phyloP scores from a whole-genome alignment of 2,329 filamentous ascomycete species.

The Didymella glomerata region DNA sequence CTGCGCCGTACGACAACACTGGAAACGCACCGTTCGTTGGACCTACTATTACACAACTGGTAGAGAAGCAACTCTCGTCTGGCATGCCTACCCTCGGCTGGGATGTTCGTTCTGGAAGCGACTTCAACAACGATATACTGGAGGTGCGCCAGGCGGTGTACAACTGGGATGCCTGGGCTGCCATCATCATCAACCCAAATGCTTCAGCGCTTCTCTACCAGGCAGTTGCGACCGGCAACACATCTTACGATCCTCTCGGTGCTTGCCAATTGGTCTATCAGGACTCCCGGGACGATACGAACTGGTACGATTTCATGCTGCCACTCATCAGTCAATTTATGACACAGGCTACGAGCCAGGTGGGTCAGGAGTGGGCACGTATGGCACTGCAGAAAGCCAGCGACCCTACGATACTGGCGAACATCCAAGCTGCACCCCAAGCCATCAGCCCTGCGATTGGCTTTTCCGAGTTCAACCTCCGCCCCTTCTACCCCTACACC shows the following conservation, averaged over 20 bases:
- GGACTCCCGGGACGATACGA: slow-evolving; percentile 65
- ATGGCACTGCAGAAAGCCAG: slow-evolving; percentile 55
- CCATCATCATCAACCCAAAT: slow-evolving; percentile 69
- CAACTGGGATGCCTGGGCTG: slow-evolving; percentile 66
- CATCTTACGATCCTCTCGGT: slow-evolving; percentile 67
- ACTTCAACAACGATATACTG: slow-evolving; percentile 65
- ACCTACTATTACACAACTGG: slow-evolving; percentile 59
- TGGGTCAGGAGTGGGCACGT: slow-evolving; percentile 58
- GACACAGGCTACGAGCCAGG: slow-evolving; percentile 56
- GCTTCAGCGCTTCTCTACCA: slow-evolving; percentile 66
- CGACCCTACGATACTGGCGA: slow-evolving; percentile 50
- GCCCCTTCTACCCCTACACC: slow-evolving; percentile 65
- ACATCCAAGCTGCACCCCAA: slow-evolving; percentile 60
- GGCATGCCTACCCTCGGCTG: slow-evolving; percentile 59
- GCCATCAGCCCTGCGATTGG: slow-evolving; percentile 65
- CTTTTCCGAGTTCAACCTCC: slow-evolving; percentile 65
- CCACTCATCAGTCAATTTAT: slow-evolving; percentile 62
- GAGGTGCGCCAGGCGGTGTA: slow-evolving; percentile 67
- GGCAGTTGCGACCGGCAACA: slow-evolving; percentile 64
- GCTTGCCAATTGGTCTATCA: slow-evolving; percentile 66
- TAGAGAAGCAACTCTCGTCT: slow-evolving; percentile 55
- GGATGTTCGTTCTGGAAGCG: slow-evolving; percentile 56
- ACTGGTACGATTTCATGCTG: slow-evolving; percentile 62
- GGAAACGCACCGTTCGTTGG: slow-evolving; percentile 63
- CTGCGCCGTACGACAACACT: slow-evolving; percentile 59